Percentiles rank a stretch among this genome's conserved stretches.
Evolutionary conservation across 139 green algal species (phyloP).

Genomic region (Zygnema cylindricum): DNA sequence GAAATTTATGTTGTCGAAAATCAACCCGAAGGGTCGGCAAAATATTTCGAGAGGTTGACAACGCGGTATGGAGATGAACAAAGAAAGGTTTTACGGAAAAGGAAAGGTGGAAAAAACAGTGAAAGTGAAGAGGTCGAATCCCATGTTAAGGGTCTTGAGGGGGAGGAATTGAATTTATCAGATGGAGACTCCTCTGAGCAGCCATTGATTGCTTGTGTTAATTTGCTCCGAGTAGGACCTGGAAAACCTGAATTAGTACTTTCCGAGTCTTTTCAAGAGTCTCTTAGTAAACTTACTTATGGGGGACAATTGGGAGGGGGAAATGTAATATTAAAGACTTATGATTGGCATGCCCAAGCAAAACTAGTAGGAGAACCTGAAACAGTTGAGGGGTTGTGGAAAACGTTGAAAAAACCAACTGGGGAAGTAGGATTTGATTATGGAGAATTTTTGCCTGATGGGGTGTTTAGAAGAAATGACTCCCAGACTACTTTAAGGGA

Average conservation of each 20-base stretch:
- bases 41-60: slow-evolving; percentile 64
- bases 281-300: slow-evolving; percentile 3
- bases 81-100: neutral
- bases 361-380: slow-evolving; percentile 83
- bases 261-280: slow-evolving; percentile 72
- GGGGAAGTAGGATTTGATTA: slow-evolving; percentile 46
- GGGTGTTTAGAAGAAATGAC: slow-evolving; percentile 2
- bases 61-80: slow-evolving; percentile 23
- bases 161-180: too few relatives aligned
- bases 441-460: slow-evolving; percentile 4
- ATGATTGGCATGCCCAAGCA: slow-evolving; percentile 97
- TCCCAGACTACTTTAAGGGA: neutral
- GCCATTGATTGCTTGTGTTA: slow-evolving; percentile 83
- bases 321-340: slow-evolving; percentile 73
- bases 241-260: slow-evolving; percentile 75
- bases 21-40: slow-evolving; percentile 72
- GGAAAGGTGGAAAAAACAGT: too few relatives aligned
- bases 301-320: neutral
- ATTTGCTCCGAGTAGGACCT: slow-evolving; percentile 86
- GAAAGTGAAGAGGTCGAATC: neutral
- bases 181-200: neutral
- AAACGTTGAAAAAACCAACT: slow-evolving; percentile 68
- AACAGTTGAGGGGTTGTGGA: slow-evolving; percentile 91
- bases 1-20: slow-evolving; percentile 84
- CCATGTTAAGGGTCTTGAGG: neutral